These are phyloP conservation scores for Backusella luteola DNA, from an alignment of 192 early-diverging fungal genomes.

Conservation along the genomic window DNA sequence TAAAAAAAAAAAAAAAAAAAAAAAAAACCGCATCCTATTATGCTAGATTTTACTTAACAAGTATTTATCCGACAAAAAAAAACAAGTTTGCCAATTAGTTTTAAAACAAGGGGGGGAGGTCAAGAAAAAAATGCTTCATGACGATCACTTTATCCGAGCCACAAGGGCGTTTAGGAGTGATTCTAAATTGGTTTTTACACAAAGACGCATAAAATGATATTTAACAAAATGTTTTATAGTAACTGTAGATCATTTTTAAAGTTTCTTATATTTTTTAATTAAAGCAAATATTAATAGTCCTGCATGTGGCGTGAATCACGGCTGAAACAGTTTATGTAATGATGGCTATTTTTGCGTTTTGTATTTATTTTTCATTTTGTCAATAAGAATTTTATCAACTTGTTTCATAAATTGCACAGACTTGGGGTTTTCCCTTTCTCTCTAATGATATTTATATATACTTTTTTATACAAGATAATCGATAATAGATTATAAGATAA, in stretches of 20 bases:
- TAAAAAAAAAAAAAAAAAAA: background rate
- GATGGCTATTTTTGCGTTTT: background rate
- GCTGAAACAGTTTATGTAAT: constrained; percentile 3
- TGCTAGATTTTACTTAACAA: background rate
- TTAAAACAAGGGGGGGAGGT: background rate
- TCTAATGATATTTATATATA: background rate
- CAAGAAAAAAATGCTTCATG: background rate
- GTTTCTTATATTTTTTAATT: background rate
- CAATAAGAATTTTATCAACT: background rate
- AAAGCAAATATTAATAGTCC: constrained; percentile 1
- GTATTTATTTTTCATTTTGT: background rate
- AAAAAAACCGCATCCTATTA: background rate
- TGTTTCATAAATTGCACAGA: background rate
- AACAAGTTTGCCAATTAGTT: background rate
- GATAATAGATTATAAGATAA: background rate
- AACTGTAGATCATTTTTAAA: constrained; percentile 3
- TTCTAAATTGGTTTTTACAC: background rate
- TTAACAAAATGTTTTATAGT: background rate
- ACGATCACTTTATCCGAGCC: background rate
- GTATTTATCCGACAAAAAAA: background rate
- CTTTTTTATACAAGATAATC: background rate
- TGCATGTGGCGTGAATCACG: constrained; percentile 6
- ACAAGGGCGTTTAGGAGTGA: background rate
- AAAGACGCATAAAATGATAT: background rate
- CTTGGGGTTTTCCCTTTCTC: background rate